Conservation (phyloP, 108 stramenopile genomes). For the Cyclotella kingstonii region DNA sequence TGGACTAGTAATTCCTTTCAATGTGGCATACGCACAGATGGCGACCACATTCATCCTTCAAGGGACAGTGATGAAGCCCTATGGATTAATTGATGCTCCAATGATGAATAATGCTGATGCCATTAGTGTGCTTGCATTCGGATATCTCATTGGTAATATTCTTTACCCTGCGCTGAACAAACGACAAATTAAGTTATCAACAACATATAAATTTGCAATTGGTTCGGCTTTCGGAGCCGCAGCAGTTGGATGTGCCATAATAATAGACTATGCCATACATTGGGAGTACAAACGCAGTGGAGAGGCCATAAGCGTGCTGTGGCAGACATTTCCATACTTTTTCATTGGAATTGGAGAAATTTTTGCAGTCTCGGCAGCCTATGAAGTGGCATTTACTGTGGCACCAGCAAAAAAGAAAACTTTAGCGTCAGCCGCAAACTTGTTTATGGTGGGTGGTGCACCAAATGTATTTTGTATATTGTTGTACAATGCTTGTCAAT, state of each 20-base stretch:
- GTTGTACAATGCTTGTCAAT: constrained; percentile 57
- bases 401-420: constrained; percentile 71
- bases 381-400: constrained; percentile 83
- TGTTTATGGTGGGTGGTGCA: constrained; percentile 81
- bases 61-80: constrained; percentile 77
- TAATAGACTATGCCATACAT: constrained; percentile 75
- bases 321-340: constrained; percentile 78
- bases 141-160: constrained; percentile 57
- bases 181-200: constrained; percentile 70
- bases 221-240: constrained; percentile 65
- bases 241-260: constrained; percentile 67
- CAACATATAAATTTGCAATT: constrained; percentile 83
- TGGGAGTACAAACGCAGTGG: constrained; percentile 49
- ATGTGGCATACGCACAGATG: constrained; percentile 87
- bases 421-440: constrained; percentile 74
- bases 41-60: constrained; percentile 83
- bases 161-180: constrained; percentile 66
- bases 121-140: constrained; percentile 68
- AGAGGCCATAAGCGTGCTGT: constrained; percentile 62
- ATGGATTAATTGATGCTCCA: constrained; percentile 75
- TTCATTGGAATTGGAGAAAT: constrained; percentile 86
- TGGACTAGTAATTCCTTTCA: constrained; percentile 74
- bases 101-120: constrained; percentile 80
- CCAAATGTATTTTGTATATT: constrained; percentile 78
- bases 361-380: constrained; percentile 81